These are phyloP conservation scores for Penicillium macrosclerotiorum DNA, from an alignment of 495 filamentous ascomycete species.

Conservation along the genomic window DNA sequence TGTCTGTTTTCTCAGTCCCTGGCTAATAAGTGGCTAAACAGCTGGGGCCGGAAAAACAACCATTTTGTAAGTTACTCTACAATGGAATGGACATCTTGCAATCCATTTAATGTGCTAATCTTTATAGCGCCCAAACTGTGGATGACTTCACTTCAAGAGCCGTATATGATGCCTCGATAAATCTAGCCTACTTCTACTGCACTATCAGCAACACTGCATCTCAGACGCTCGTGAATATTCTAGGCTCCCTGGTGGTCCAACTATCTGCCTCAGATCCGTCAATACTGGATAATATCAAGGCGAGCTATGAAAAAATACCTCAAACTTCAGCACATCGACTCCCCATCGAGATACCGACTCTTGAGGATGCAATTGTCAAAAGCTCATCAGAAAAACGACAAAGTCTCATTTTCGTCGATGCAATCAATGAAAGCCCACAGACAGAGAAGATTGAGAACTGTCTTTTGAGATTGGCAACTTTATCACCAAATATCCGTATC, in stretches of 20 bases:
- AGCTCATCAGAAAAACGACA: slow-evolving; percentile 1
- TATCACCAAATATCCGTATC: slow-evolving; percentile 15
- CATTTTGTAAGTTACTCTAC: slow-evolving; percentile 18
- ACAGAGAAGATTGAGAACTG: slow-evolving; percentile 7
- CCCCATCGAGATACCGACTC: slow-evolving; percentile 10
- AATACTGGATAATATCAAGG: slow-evolving; percentile 14
- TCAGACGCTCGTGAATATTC: slow-evolving; percentile 13
- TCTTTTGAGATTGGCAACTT: slow-evolving; percentile 11
- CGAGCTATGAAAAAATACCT: slow-evolving; percentile 11
- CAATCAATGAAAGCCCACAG: slow-evolving; percentile 20
- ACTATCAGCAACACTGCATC: slow-evolving; percentile 21
- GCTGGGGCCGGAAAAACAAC: slow-evolving; percentile 25
- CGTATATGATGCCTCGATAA: not conserved
- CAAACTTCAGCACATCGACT: slow-evolving; percentile 15
- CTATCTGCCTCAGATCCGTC: slow-evolving; percentile 9
- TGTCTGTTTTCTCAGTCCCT: not conserved
- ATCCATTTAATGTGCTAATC: not conserved
- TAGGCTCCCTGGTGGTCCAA: slow-evolving; percentile 23
- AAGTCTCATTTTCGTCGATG: slow-evolving; percentile 17
- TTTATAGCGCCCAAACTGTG: slow-evolving; percentile 18
- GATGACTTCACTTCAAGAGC: slow-evolving; percentile 13
- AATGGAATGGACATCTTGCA: not conserved
- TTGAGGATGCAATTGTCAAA: slow-evolving; percentile 20
- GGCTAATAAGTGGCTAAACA: not conserved
- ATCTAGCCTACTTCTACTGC: slow-evolving; percentile 22